Percentiles rank a stretch among this genome's conserved stretches.
Conservation (phyloP, 75 land plant genomes). For the Selaginella tamariscina region DNA sequence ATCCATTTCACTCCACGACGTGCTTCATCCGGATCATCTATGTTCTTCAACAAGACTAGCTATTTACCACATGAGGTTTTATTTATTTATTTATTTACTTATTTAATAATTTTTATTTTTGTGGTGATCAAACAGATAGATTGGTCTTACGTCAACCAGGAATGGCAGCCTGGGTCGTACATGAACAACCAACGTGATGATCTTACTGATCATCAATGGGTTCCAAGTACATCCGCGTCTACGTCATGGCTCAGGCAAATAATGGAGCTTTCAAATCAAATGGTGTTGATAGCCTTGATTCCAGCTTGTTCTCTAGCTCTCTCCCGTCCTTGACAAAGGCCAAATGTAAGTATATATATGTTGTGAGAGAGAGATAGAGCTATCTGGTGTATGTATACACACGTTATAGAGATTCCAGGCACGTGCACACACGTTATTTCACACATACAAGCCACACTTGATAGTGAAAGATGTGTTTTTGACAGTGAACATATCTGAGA, state of each 20-base stretch:
- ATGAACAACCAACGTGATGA: background rate
- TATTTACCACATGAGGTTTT: background rate
- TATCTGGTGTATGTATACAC: too few species aligned
- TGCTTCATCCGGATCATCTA: background rate
- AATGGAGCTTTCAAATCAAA: too few species aligned
- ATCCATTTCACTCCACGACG: background rate
- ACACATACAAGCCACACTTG: too few species aligned
- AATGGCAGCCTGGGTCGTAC: background rate
- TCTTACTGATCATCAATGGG: too few species aligned
- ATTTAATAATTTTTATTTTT: background rate
- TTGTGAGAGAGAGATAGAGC: too few species aligned
- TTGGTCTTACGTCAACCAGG: background rate
- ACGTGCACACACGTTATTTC: too few species aligned
- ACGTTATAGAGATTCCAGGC: too few species aligned
- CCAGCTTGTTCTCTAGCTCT: conserved; percentile 56
- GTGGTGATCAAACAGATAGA: background rate
- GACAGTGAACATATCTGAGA: background rate
- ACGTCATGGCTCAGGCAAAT: too few species aligned
- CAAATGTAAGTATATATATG: conserved; percentile 32
- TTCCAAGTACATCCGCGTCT: background rate
- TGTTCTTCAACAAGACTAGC: background rate
- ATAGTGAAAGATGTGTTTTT: too few species aligned
- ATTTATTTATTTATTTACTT: background rate
- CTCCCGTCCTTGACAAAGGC: conserved; percentile 55
- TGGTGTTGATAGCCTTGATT: conserved; percentile 20